Evolutionary conservation across 2,329 filamentous ascomycete species (phyloP).

Genomic region (Trichoderma semiorbis): DNA sequence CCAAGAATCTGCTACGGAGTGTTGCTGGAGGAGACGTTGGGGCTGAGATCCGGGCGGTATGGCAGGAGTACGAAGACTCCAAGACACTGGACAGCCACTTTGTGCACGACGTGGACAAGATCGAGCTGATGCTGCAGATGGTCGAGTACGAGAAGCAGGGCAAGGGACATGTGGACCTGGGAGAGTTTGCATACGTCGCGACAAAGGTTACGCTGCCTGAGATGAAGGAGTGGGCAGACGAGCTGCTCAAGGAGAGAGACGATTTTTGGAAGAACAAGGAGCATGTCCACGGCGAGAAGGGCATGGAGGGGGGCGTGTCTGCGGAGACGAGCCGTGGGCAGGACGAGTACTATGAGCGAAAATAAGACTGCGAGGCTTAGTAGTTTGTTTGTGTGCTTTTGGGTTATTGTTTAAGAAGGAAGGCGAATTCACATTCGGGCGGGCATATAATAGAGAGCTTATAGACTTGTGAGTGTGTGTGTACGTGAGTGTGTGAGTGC

Average conservation of each 20-base stretch:
- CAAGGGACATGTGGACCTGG: slow-evolving; percentile 66
- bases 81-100: slow-evolving; percentile 80
- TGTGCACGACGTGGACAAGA: slow-evolving; percentile 96
- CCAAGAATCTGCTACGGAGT: slow-evolving; percentile 65
- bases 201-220: slow-evolving; percentile 70
- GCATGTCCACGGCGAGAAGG: slow-evolving; percentile 46
- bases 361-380: slow-evolving; percentile 1
- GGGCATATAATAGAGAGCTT: neutral
- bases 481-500: no score
- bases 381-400: neutral
- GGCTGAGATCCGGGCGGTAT: slow-evolving; percentile 70
- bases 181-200: slow-evolving; percentile 82
- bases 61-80: slow-evolving; percentile 93
- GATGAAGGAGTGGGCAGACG: slow-evolving; percentile 73
- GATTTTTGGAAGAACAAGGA: slow-evolving; percentile 62
- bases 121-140: slow-evolving; percentile 93
- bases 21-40: slow-evolving; percentile 70
- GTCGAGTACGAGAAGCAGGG: slow-evolving; percentile 84
- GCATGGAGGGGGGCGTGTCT: slow-evolving; percentile 37
- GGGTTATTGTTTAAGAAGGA: neutral
- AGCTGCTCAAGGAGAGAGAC: slow-evolving; percentile 72
- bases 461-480: neutral
- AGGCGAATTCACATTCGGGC: neutral
- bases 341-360: slow-evolving; percentile 47
- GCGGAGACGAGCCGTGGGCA: slow-evolving; percentile 39